Base-by-base conservation (phyloP, 2,329 filamentous ascomycete species). In the Cryphonectria carpinicola region DNA sequence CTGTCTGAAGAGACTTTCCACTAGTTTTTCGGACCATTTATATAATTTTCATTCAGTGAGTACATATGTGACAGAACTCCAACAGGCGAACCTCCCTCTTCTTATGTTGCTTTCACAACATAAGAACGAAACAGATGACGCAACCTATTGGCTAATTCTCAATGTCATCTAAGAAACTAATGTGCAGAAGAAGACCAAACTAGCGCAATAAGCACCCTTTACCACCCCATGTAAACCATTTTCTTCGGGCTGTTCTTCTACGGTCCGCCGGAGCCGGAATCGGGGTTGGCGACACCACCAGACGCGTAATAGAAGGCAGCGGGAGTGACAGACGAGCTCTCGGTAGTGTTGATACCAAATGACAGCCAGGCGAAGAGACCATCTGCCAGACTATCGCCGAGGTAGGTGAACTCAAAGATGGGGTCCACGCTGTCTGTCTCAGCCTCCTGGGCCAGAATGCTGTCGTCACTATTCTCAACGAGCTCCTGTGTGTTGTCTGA, bases 291-390 rank as follows among this genome's bases (percentile, higher is more conserved):
- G 22, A 69, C 67, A 56, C 71, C 67, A 28, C 71, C 67, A 52
- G 66, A 67, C 7, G 67, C 52, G 22, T 73, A 71, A 28, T 71
- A 76, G 35, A 69, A 77, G 0, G 76, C 77, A 25, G 77, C 75
- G 11, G 77, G 76, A 65, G 72, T 77, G 63, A 78, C 71, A 3
- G 70, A 54, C 41, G 72, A 69, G 70, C 70, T 73, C 65, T 72
- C 71, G n/a, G 72, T 63, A 64, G 74, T 74, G 74, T 79, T 74
- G 71, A 79, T 73, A 64, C 77, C 77, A 64, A 78, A 76, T n/a
- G 75, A 73, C 69, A 79, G 76, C 77, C 77, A 78, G 13, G 76
- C 76, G 39, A 78, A 77, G 46, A 79, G 63, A 49, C 77, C 77
- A 46, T 78, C 75, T 22, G 67, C 60, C 13, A 79, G 70, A 37